Conservation (phyloP, 2,329 filamentous ascomycete genomes). For the Talaromyces sp. region DNA sequence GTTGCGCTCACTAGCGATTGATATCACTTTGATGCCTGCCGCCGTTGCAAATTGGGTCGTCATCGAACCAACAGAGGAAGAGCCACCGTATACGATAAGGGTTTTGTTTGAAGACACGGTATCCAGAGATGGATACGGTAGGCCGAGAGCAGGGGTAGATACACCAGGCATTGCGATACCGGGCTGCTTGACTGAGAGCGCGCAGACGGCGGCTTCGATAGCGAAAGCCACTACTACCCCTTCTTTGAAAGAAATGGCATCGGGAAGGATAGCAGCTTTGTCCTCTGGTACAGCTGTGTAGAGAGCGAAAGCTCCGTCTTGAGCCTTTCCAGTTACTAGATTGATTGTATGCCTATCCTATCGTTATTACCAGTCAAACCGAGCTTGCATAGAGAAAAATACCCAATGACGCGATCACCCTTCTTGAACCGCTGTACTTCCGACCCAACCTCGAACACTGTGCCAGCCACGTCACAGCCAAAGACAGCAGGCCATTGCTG, state of each 20-base stretch:
- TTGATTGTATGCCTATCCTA: constrained; percentile 11
- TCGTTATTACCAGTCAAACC: not conserved
- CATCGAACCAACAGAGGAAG: constrained; percentile 43
- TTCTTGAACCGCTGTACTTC: constrained; percentile 22
- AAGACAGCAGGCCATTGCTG: constrained; percentile 15
- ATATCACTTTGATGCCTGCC: constrained; percentile 38
- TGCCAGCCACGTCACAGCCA: constrained; percentile 14
- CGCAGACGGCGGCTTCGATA: constrained; percentile 15
- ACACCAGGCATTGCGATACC: constrained; percentile 12
- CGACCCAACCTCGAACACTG: constrained; percentile 6
- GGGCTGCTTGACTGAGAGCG: constrained; percentile 11
- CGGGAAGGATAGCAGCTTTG: constrained; percentile 14
- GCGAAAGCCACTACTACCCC: constrained; percentile 12
- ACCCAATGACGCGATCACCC: constrained; percentile 30
- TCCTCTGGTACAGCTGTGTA: constrained; percentile 11
- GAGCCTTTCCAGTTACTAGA: constrained; percentile 10
- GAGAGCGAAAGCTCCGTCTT: constrained; percentile 13
- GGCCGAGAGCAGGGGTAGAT: constrained; percentile 12
- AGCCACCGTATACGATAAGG: constrained; percentile 40
- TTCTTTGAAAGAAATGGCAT: not conserved
- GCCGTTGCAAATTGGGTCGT: constrained; percentile 43
- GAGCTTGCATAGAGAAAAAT: not conserved
- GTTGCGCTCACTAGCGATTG: constrained; percentile 31
- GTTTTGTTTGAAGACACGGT: constrained; percentile 18
- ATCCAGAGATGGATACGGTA: constrained; percentile 13